phyloP scores from a whole-genome alignment of 176 grass and related monocot species.

The Bothriochloa decipiens region DNA sequence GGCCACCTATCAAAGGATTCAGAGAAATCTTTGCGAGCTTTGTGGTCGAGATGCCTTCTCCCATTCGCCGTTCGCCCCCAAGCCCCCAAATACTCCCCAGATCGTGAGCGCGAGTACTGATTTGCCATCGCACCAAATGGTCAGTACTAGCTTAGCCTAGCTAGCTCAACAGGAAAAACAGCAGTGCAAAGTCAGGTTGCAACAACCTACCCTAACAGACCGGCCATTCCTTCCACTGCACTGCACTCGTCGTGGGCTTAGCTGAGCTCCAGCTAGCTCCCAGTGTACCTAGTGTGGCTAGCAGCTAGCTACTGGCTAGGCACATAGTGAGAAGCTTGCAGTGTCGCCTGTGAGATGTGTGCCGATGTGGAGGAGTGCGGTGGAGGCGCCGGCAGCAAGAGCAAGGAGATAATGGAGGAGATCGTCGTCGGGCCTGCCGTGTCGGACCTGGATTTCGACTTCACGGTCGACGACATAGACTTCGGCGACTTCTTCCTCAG shows the following conservation, averaged over 20 bases:
- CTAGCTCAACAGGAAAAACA: neutral
- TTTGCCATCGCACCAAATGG: slow-evolving; percentile 42
- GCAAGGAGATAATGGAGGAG: slow-evolving; percentile 4
- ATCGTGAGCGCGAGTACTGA: slow-evolving; percentile 29
- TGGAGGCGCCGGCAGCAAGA: neutral
- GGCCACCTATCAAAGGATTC: slow-evolving; percentile 56
- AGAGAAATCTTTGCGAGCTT: slow-evolving; percentile 68
- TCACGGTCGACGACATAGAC: slow-evolving; percentile 77
- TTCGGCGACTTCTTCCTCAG: slow-evolving; percentile 84
- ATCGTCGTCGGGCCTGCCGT: neutral
- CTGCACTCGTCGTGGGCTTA: neutral
- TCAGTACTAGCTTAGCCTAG: slow-evolving; percentile 9
- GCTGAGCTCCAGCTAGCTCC: neutral
- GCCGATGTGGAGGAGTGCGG: slow-evolving; percentile 20
- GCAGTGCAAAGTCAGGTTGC: neutral
- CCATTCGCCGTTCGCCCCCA: slow-evolving; percentile 30
- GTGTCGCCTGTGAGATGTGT: slow-evolving; percentile 48
- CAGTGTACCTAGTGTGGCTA: slow-evolving; percentile 1
- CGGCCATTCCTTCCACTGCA: slow-evolving; percentile 25
- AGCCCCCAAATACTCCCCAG: slow-evolving; percentile 42
- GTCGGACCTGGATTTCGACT: slow-evolving; percentile 59
- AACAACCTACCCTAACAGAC: slow-evolving; percentile 27
- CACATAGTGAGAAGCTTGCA: slow-evolving; percentile 48
- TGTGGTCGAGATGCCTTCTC: slow-evolving; percentile 75
- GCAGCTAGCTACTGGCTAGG: neutral